These are phyloP conservation scores for Suillus sp. DNA, from an alignment of 768 basidiomycete genomes.

Conservation along the genomic window DNA sequence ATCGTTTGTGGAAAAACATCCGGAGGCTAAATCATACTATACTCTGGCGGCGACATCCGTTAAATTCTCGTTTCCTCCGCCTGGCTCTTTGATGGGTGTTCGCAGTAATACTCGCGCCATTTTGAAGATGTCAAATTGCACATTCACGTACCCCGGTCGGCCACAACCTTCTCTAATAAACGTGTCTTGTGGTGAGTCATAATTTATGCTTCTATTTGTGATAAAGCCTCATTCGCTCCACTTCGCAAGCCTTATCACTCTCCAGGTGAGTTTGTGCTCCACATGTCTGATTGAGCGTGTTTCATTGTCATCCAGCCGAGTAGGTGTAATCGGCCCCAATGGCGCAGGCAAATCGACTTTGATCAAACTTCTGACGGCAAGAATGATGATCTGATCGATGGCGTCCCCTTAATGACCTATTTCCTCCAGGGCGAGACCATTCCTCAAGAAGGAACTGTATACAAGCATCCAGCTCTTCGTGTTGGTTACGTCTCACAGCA, in stretches of 20 bases:
- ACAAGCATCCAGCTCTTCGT: conserved; percentile 92
- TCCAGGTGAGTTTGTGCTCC: conserved; percentile 62
- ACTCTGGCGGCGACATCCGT: conserved; percentile 91
- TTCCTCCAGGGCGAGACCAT: conserved; percentile 76
- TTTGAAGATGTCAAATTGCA: conserved; percentile 88
- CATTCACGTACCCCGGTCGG: conserved; percentile 92
- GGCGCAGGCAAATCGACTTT: conserved; percentile 96
- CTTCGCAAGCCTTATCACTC: conserved; percentile 62
- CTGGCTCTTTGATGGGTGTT: conserved; percentile 96
- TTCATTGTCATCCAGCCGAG: conserved; percentile 59
- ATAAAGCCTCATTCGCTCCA: conserved; percentile 1
- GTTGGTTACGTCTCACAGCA: conserved; percentile 98
- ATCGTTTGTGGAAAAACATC: conserved; percentile 84
- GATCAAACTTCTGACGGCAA: conserved; percentile 88
- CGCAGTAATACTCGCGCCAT: conserved; percentile 95
- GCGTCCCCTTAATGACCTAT: conserved; percentile 15
- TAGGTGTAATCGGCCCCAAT: conserved; percentile 90
- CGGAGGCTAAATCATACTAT: conserved; percentile 96
- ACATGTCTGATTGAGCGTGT: conserved; percentile 22
- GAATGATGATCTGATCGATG: conserved; percentile 25
- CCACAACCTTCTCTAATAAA: conserved; percentile 77
- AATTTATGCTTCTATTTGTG: background rate
- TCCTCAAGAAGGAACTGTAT: conserved; percentile 89
- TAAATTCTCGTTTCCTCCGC: conserved; percentile 94
- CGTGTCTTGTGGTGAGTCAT: conserved; percentile 68